A percentile compares a stretch with the other conserved stretches of the same genome.
These are phyloP conservation scores for Starmerella gropengiesseri DNA, from an alignment of 805 yeast species.

Conservation along the genomic window DNA sequence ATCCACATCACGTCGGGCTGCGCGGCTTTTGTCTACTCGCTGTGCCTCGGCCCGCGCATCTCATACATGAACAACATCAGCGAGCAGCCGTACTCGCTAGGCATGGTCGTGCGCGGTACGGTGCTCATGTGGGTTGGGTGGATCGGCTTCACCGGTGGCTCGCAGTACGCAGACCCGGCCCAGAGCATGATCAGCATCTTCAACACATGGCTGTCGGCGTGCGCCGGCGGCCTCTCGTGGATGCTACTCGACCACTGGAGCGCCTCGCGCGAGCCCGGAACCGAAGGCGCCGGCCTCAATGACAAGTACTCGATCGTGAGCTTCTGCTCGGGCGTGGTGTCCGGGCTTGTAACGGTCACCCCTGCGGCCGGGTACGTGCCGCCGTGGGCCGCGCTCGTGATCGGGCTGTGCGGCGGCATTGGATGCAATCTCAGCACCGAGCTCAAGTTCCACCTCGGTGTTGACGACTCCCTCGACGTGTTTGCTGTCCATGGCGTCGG, in stretches of 20 bases:
- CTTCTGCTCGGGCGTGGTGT: constrained; percentile 83
- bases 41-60: constrained; percentile 53
- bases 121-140: constrained; percentile 64
- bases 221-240: constrained; percentile 39
- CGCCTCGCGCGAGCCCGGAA: constrained; percentile 1
- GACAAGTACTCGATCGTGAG: constrained; percentile 84
- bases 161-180: constrained; percentile 33
- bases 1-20: constrained; percentile 63
- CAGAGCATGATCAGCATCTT: constrained; percentile 40
- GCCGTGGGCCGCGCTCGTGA: constrained; percentile 64
- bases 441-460: constrained; percentile 54
- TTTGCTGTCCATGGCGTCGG: constrained; percentile 52
- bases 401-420: constrained; percentile 62
- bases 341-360: constrained; percentile 89
- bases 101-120: constrained; percentile 58
- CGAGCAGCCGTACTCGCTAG: constrained; percentile 49
- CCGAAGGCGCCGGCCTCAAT: not conserved
- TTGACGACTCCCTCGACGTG: constrained; percentile 93
- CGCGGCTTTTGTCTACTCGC: constrained; percentile 59
- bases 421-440: constrained; percentile 82
- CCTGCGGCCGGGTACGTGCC: constrained; percentile 96
- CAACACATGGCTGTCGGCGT: constrained; percentile 45
- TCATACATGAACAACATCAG: constrained; percentile 37
- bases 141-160: constrained; percentile 72
- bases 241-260: constrained; percentile 33